A percentile compares a stretch with the other conserved stretches of the same genome.
These are phyloP conservation scores for Glebionis coronaria DNA, from an alignment of 129 eudicot genomes.

Conservation along the genomic window DNA sequence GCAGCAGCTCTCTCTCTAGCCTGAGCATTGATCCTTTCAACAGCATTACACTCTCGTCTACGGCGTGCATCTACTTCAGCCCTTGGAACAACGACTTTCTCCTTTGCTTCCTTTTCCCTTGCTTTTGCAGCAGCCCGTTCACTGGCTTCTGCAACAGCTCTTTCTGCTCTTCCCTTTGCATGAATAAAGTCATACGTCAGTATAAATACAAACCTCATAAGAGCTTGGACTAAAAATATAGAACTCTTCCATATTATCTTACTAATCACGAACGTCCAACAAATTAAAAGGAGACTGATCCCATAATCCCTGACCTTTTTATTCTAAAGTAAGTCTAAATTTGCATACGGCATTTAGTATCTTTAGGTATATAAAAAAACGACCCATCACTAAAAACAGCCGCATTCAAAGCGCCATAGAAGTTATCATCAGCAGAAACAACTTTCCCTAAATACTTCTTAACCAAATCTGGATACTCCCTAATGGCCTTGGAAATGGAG, in stretches of 20 bases:
- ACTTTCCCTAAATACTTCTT: conserved; percentile 83
- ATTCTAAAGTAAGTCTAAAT: conserved; percentile 92
- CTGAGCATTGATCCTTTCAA: conserved; percentile 76
- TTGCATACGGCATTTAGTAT: conserved; percentile 89
- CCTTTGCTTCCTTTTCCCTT: conserved; percentile 62
- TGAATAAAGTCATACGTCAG: too few relatives aligned
- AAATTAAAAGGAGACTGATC: too few relatives aligned
- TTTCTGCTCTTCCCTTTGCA: too few relatives aligned
- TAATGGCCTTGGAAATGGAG: conserved; percentile 90
- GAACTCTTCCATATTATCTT: too few relatives aligned
- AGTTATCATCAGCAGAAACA: conserved; percentile 85
- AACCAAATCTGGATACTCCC: conserved; percentile 76
- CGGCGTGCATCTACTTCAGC: conserved; percentile 74
- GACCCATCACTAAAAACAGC: conserved; percentile 99
- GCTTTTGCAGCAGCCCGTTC: too few relatives aligned
- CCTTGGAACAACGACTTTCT: conserved; percentile 60
- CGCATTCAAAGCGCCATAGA: conserved; percentile 84
- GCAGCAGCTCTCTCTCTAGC: conserved; percentile 82
- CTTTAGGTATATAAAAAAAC: conserved; percentile 89
- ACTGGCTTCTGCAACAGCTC: too few relatives aligned
- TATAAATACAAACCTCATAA: too few relatives aligned
- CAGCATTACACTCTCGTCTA: conserved; percentile 70
- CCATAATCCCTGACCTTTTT: too few relatives aligned
- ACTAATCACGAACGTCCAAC: too few relatives aligned
- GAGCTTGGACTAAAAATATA: too few relatives aligned